Evolutionary conservation across 2,329 filamentous ascomycete genomes (phyloP).

Genomic region (Penicillium sp.): DNA sequence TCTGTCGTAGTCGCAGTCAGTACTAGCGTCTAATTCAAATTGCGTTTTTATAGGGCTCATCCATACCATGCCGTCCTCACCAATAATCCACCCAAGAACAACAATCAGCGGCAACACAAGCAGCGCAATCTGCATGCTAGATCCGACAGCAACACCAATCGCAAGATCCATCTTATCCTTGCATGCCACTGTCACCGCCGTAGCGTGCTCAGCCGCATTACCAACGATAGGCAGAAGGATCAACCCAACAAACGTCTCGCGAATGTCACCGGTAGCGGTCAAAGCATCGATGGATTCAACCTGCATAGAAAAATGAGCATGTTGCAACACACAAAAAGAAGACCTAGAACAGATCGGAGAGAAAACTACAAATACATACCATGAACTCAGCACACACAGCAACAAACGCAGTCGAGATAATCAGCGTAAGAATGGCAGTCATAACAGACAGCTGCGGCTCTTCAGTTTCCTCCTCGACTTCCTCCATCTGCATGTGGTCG

Average conservation of each 20-base stretch:
- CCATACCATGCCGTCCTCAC: constrained; percentile 57
- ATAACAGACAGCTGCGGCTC: constrained; percentile 70
- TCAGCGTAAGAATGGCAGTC: constrained; percentile 71
- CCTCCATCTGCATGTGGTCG: constrained; percentile 49
- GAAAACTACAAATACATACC: constrained; percentile 34
- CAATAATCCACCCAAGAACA: constrained; percentile 61
- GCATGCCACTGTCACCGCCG: constrained; percentile 60
- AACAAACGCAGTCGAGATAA: constrained; percentile 72
- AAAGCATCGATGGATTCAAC: constrained; percentile 58
- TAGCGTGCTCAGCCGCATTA: constrained; percentile 66
- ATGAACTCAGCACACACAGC: constrained; percentile 72
- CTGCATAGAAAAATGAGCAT: constrained; percentile 15
- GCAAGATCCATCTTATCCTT: constrained; percentile 70
- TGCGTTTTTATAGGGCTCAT: neutral
- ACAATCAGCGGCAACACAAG: constrained; percentile 62
- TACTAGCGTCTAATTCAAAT: no score
- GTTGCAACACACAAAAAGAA: neutral
- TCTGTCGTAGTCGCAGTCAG: constrained; percentile 35
- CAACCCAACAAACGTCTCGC: constrained; percentile 62
- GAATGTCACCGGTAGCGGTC: constrained; percentile 50
- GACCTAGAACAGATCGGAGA: neutral
- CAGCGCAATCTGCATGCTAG: constrained; percentile 64
- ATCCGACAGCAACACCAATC: constrained; percentile 66
- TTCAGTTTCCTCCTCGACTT: constrained; percentile 70
- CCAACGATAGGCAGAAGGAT: constrained; percentile 66